phyloP scores from a whole-genome alignment of 805 yeast species.

The Candida manassasensis region DNA sequence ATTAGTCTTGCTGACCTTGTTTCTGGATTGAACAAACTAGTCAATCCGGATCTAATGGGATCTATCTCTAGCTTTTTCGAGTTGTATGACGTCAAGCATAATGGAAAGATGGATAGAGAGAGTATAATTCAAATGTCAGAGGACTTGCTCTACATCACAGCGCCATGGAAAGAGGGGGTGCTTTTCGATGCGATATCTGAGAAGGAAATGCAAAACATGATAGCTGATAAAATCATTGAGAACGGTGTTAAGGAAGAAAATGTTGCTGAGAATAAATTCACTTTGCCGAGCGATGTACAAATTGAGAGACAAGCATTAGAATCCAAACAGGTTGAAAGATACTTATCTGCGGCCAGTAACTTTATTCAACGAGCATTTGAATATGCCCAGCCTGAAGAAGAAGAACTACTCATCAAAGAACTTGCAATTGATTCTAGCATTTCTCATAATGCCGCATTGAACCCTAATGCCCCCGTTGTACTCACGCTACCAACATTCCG shows the following conservation, averaged over 20 bases:
- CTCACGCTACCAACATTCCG: constrained; percentile 84
- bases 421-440: constrained; percentile 33
- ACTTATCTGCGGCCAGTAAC: constrained; percentile 78
- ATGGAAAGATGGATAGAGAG: constrained; percentile 67
- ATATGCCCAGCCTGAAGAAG: constrained; percentile 71
- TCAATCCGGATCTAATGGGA: constrained; percentile 72
- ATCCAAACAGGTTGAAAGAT: constrained; percentile 68
- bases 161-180: constrained; percentile 77
- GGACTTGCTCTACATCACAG: constrained; percentile 74
- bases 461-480: constrained; percentile 71
- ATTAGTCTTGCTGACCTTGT: constrained; percentile 67
- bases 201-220: constrained; percentile 56
- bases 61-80: constrained; percentile 74
- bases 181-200: constrained; percentile 63
- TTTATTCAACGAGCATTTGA: constrained; percentile 87
- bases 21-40: constrained; percentile 64
- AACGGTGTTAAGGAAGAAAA: constrained; percentile 20
- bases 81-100: constrained; percentile 59
- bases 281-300: constrained; percentile 54
- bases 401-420: constrained; percentile 33
- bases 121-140: constrained; percentile 82
- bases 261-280: constrained; percentile 27
- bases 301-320: constrained; percentile 61
- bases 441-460: constrained; percentile 73
- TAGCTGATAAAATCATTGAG: constrained; percentile 57